Conservation (phyloP, 164 flowering plant species). For the Liquidambar formosana region DNA sequence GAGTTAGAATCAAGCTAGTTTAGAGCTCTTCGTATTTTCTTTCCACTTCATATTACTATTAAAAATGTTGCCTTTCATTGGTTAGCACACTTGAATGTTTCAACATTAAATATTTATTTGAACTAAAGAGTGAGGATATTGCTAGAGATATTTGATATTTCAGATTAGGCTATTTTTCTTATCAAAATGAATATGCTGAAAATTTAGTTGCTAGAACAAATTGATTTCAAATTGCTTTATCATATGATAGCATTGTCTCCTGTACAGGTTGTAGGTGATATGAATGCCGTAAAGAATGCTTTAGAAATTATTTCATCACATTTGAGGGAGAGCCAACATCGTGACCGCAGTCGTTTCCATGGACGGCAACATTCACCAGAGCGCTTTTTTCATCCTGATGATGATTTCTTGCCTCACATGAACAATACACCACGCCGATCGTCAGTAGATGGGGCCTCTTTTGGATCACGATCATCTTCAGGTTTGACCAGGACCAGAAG, state of each 20-base stretch:
- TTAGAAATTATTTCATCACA: slow-evolving; percentile 73
- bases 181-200: background rate
- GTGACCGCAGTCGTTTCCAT: slow-evolving; percentile 78
- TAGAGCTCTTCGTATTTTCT: too few species aligned
- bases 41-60: too few species aligned
- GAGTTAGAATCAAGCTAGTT: too few species aligned
- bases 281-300: slow-evolving; percentile 79
- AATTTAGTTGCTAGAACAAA: background rate
- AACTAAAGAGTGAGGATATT: too few species aligned
- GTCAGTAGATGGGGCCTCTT: slow-evolving; percentile 49
- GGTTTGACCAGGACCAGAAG: slow-evolving; percentile 34
- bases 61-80: too few species aligned
- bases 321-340: slow-evolving; percentile 92
- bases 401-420: slow-evolving; percentile 61
- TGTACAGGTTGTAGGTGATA: slow-evolving; percentile 79
- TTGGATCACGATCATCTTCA: slow-evolving; percentile 43
- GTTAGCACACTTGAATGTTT: too few species aligned
- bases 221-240: background rate
- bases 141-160: background rate
- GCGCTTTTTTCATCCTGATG: slow-evolving; percentile 67
- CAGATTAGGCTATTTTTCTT: background rate
- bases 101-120: too few species aligned
- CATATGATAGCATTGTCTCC: background rate
- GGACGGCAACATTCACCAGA: slow-evolving; percentile 77
- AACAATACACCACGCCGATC: slow-evolving; percentile 42